A percentile compares a stretch with the other conserved stretches of the same genome.
Conservation (phyloP, 257 asterid genomes). For the Striga asiatica region DNA sequence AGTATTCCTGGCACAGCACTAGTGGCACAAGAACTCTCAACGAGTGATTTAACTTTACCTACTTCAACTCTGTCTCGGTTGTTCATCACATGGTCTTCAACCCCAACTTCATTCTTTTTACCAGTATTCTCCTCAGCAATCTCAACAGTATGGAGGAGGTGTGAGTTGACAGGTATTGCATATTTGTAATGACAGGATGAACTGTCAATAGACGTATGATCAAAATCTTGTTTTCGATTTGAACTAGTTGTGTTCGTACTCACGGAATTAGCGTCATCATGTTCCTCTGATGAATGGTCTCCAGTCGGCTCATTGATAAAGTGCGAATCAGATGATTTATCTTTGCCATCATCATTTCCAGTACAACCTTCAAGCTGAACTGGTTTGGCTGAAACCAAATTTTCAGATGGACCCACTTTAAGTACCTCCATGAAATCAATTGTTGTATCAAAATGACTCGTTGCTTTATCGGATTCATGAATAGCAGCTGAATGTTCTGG, state of each 20-base stretch:
- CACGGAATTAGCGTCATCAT: constrained; percentile 23
- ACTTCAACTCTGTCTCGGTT: constrained; percentile 25
- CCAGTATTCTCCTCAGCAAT: constrained; percentile 21
- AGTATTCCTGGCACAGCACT: constrained; percentile 7
- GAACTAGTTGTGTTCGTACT: constrained; percentile 17
- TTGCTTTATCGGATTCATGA: constrained; percentile 22
- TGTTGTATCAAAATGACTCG: constrained; percentile 16
- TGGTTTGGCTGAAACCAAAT: constrained; percentile 24
- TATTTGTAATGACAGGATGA: constrained; percentile 18
- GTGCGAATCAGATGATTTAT: constrained; percentile 20
- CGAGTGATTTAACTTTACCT: constrained; percentile 16
- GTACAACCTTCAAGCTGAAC: constrained; percentile 25
- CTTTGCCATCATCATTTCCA: constrained; percentile 16
- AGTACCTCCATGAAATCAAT: constrained; percentile 26
- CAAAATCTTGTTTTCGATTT: constrained; percentile 23
- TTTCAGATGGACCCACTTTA: constrained; percentile 24
- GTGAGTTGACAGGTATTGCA: constrained; percentile 20
- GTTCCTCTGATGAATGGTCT: constrained; percentile 25
- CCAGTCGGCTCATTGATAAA: constrained; percentile 24
- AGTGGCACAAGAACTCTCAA: constrained; percentile 11
- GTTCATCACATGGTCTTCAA: constrained; percentile 19
- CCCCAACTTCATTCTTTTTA: constrained; percentile 18
- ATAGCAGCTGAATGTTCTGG: constrained; percentile 19
- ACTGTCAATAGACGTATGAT: constrained; percentile 16
- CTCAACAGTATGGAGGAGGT: constrained; percentile 21